phyloP scores from a whole-genome alignment of 2,329 filamentous ascomycete genomes.

The Diaporthe ilicicola region DNA sequence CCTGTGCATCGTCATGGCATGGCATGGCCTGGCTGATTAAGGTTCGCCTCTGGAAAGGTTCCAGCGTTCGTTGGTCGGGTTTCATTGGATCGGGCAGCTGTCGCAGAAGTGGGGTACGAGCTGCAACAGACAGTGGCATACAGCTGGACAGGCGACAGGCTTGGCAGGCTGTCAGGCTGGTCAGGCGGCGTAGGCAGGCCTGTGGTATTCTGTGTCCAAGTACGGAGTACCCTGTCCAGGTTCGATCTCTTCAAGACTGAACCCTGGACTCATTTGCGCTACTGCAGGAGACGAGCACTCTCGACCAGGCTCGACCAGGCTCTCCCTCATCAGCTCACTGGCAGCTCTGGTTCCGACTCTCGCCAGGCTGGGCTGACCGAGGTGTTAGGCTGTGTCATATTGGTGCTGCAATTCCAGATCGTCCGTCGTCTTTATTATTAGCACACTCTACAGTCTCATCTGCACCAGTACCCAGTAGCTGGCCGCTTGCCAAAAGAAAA shows the following conservation, averaged over 20 bases:
- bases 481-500: too few relatives aligned
- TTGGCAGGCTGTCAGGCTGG: not conserved
- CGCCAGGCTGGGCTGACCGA: slow-evolving; percentile 31
- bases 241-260: slow-evolving; percentile 16
- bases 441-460: too few relatives aligned
- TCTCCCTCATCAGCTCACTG: slow-evolving; percentile 39
- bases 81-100: slow-evolving; percentile 16
- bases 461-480: too few relatives aligned
- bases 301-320: slow-evolving; percentile 35
- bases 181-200: not conserved
- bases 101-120: slow-evolving; percentile 10
- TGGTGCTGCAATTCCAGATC: not conserved
- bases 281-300: slow-evolving; percentile 23
- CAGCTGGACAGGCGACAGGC: not conserved
- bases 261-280: slow-evolving; percentile 7
- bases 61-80: slow-evolving; percentile 11
- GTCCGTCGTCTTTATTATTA: not conserved
- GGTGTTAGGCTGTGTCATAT: not conserved
- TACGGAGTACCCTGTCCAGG: not conserved
- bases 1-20: not conserved
- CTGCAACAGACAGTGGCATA: too few relatives aligned
- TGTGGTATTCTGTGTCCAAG: not conserved
- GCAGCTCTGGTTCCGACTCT: slow-evolving; percentile 38
- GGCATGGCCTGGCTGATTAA: slow-evolving; percentile 12
- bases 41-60: slow-evolving; percentile 9